A percentile compares a stretch with the other conserved stretches of the same genome.
phyloP scores from a whole-genome alignment of 108 stramenopile species.

The Nitzschia inconspicua region DNA sequence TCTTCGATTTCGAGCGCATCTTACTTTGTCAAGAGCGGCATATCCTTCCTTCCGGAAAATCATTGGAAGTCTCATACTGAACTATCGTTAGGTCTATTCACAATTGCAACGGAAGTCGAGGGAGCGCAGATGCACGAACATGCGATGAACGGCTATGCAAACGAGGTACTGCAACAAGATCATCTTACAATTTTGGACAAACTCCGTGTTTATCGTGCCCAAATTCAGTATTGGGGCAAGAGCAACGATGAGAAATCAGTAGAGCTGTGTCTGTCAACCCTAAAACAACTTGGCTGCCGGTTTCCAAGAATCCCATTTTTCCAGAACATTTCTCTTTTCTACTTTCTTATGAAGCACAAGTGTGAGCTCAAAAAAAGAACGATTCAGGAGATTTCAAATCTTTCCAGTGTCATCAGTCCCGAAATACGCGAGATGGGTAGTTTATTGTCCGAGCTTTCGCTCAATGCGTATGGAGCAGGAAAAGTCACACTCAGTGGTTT shows the following conservation, averaged over 20 bases:
- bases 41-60: not conserved
- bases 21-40: too few relatives aligned
- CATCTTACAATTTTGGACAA: constrained; percentile 1
- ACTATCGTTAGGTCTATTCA: not conserved
- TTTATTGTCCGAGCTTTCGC: not conserved
- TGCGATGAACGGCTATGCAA: not conserved
- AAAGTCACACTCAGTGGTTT: not conserved
- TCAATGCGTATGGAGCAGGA: constrained; percentile 7
- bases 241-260: too few relatives aligned
- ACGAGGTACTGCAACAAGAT: constrained; percentile 1
- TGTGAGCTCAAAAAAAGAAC: not conserved
- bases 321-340: not conserved
- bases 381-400: too few relatives aligned
- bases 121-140: not conserved
- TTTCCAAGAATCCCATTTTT: too few relatives aligned
- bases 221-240: too few relatives aligned
- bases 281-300: too few relatives aligned
- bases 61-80: not conserved
- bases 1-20: too few relatives aligned
- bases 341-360: constrained; percentile 7
- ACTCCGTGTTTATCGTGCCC: too few relatives aligned
- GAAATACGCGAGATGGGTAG: not conserved
- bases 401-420: not conserved
- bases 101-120: constrained; percentile 2
- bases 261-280: too few relatives aligned